These are phyloP conservation scores for Pseudogymnoascus sp. DNA, from an alignment of 2,329 filamentous ascomycete genomes.

Conservation along the genomic window DNA sequence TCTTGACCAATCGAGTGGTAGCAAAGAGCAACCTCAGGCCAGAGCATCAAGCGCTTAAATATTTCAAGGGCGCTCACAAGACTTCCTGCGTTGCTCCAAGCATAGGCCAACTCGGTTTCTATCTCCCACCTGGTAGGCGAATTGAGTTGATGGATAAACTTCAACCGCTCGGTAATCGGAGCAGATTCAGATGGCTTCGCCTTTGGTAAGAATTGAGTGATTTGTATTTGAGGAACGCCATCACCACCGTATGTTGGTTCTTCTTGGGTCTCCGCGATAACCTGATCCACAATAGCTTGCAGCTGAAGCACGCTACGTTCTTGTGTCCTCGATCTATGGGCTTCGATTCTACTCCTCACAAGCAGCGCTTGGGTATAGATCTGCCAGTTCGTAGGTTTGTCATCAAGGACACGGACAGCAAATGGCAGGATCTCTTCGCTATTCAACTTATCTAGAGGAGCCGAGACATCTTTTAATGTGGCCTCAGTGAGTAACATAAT, in stretches of 20 bases:
- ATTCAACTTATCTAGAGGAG: constrained; percentile 76
- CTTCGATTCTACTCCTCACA: constrained; percentile 81
- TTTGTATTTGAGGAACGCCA: constrained; percentile 38
- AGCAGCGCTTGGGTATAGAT: constrained; percentile 91
- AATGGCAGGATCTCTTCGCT: constrained; percentile 92
- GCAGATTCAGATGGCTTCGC: constrained; percentile 72
- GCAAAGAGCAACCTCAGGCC: constrained; percentile 91
- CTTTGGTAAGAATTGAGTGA: constrained; percentile 74
- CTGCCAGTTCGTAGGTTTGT: constrained; percentile 94
- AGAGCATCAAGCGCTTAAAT: constrained; percentile 85
- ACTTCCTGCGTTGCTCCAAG: constrained; percentile 87
- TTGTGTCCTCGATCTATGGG: constrained; percentile 77
- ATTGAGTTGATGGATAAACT: constrained; percentile 75
- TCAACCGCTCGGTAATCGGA: constrained; percentile 64
- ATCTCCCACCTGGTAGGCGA: constrained; percentile 89
- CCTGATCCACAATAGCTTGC: constrained; percentile 90
- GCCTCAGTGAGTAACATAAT: constrained; percentile 82
- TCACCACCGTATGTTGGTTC: constrained; percentile 22
- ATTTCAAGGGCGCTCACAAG: constrained; percentile 88
- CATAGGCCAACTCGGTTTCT: constrained; percentile 82
- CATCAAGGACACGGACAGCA: constrained; percentile 76
- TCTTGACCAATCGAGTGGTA: constrained; percentile 51
- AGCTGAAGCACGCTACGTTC: constrained; percentile 87
- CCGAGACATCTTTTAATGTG: constrained; percentile 80
- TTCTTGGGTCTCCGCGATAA: constrained; percentile 69